These are phyloP conservation scores for Fusarium sp. DNA, from an alignment of 2,329 filamentous ascomycete species.

Conservation along the genomic window DNA sequence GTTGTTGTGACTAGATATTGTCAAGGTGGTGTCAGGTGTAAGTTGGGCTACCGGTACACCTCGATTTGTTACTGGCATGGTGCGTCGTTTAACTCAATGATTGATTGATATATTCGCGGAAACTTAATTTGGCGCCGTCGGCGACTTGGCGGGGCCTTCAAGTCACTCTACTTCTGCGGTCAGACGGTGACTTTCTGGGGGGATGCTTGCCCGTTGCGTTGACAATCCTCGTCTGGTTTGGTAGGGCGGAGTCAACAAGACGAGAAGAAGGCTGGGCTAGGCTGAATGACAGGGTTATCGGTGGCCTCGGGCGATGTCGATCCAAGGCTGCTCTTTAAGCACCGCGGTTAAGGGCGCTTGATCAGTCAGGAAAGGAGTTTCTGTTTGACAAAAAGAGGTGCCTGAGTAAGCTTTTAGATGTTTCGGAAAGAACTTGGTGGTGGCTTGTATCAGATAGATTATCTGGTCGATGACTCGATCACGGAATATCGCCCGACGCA, in stretches of 20 bases:
- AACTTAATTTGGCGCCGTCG: slow-evolving; percentile 53
- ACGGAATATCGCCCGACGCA: slow-evolving; percentile 17
- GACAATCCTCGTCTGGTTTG: slow-evolving; percentile 49
- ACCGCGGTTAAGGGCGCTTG: slow-evolving; percentile 35
- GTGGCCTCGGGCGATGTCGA: slow-evolving; percentile 37
- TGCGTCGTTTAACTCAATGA: slow-evolving; percentile 45
- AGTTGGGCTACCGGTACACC: slow-evolving; percentile 47
- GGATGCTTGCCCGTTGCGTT: slow-evolving; percentile 50
- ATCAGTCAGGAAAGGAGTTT: slow-evolving; percentile 8
- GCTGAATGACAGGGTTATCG: slow-evolving; percentile 48
- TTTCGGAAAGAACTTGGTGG: slow-evolving; percentile 17
- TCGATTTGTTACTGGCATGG: slow-evolving; percentile 54
- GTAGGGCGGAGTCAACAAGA: slow-evolving; percentile 49
- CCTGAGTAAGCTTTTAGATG: slow-evolving; percentile 34
- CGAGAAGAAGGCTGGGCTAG: slow-evolving; percentile 44
- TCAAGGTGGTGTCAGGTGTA: slow-evolving; percentile 50
- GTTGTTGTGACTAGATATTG: slow-evolving; percentile 45
- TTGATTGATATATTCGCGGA: slow-evolving; percentile 45
- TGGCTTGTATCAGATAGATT: slow-evolving; percentile 44
- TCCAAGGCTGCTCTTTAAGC: slow-evolving; percentile 18
- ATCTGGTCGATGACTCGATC: slow-evolving; percentile 28
- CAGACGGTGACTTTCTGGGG: slow-evolving; percentile 53
- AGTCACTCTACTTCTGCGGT: slow-evolving; percentile 55
- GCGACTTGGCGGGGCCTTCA: slow-evolving; percentile 50
- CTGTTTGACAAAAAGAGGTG: slow-evolving; percentile 26